Percentiles rank a stretch among this genome's conserved stretches.
Conservation (phyloP, 2,329 filamentous ascomycete genomes). For the Fonsecaea pedrosoi region DNA sequence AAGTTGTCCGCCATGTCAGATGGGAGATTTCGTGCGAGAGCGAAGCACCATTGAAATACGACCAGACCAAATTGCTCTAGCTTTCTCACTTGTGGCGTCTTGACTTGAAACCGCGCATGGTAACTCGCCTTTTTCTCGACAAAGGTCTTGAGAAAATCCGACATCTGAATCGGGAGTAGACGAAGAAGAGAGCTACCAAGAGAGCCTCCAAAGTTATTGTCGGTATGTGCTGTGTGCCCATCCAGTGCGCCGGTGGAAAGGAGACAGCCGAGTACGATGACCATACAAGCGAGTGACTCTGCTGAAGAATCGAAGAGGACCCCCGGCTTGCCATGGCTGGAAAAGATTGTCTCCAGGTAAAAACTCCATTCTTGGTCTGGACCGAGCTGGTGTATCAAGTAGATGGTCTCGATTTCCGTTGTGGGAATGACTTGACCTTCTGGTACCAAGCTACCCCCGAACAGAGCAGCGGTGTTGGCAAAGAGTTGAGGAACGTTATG, state of each 20-base stretch:
- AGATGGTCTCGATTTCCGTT: slow-evolving; percentile 29
- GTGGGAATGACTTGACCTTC: neutral
- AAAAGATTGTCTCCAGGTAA: slow-evolving; percentile 22
- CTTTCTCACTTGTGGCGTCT: neutral
- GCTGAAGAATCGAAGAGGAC: neutral
- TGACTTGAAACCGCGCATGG: neutral
- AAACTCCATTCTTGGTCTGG: slow-evolving; percentile 18
- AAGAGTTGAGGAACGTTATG: slow-evolving; percentile 19
- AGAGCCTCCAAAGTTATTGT: neutral
- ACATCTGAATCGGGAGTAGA: slow-evolving; percentile 22
- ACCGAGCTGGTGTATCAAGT: slow-evolving; percentile 22
- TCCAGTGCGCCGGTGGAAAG: slow-evolving; percentile 15
- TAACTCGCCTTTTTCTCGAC: slow-evolving; percentile 15
- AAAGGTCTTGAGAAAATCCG: slow-evolving; percentile 28
- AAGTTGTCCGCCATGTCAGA: slow-evolving; percentile 25
- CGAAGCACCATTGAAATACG: slow-evolving; percentile 31
- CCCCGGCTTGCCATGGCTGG: neutral
- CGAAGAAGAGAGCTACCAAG: slow-evolving; percentile 10
- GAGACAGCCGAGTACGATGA: slow-evolving; percentile 28
- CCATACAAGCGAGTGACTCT: slow-evolving; percentile 24
- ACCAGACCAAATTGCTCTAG: slow-evolving; percentile 25
- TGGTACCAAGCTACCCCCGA: neutral
- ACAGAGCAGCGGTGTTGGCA: slow-evolving; percentile 14
- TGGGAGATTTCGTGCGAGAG: slow-evolving; percentile 22
- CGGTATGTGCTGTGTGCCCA: neutral